Evolutionary conservation across 352 stramenopile genomes (phyloP), one percentile per base, ranked within the genome.

Genomic region (Chrysophaeum taylorii): DNA sequence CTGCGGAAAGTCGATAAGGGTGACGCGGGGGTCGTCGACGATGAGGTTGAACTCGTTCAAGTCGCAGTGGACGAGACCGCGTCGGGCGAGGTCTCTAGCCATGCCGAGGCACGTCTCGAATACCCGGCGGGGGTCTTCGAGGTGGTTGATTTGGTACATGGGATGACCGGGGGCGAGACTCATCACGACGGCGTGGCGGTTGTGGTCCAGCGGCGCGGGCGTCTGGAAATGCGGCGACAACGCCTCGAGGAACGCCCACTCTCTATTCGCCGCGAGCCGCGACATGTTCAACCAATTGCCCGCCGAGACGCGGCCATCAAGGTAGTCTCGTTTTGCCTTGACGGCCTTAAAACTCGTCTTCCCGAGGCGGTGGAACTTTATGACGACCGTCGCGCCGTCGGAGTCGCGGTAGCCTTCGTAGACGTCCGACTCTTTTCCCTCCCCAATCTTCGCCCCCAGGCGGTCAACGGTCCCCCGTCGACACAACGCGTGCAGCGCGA

Each of bases 31-130:
- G 64, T 85, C 68, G 79, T 95, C 88, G 31, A 99, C 91, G 88
- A 99, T 96, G 61, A 99, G 87, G 81, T 99, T 99, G 82, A 98
- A 98, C 82, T 99, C 96, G 85, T 99, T 99, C 76, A 99, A 97
- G 81, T 99, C 96, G 77, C 96, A 98, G 83, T 99, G 96, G 21
- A 99, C 92, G 33, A 99, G 84, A 25, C 96, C 96, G 79, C 95
- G 95, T 70, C 93, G 80, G 14, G 94, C 95, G 48, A 99, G 81
- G n/a, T 90, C 85, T 45, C 94, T 82, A n/a, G 98, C 87, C 60
- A 99, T 90, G n/a, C 89, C 82, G 78, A 97, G 96, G 68, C 88
- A 89, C 74, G 91, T 85, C 39, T 95, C 80, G 79, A 98, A 99
- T n/a, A 98, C 89, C 25, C 88, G 83, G 70, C 91, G 78, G 0